Base-by-base conservation (phyloP, 2,329 filamentous ascomycete species). In the Daldinia sp. region DNA sequence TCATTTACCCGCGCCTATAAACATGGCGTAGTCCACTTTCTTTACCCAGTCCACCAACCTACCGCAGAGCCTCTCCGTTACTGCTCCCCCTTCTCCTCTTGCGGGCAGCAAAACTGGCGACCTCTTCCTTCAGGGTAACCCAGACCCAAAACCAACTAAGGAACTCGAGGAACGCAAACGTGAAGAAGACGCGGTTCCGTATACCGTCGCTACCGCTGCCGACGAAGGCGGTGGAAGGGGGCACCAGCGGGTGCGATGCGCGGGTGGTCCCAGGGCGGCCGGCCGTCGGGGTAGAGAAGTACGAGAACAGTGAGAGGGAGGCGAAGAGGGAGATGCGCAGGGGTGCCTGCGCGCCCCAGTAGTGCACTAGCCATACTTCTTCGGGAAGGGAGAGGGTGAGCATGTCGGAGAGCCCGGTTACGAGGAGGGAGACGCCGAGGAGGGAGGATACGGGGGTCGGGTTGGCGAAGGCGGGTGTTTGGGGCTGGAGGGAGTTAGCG, bases 81-180 rank as follows among this genome's bases (percentile, higher is more conserved):
- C 62, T 57, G 51, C 60, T 69, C 43, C 73, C 64, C 49, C 71
- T 67, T 61, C 72, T 74, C 15, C 23, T 25, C 66, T 81, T 80
- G 65, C 77, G 78, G 6, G 71, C 71, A 8, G 80, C 60, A 2
- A 85, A 72, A 17, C 75, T 77, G 3, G 71, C 67, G n/a, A 79
- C 73, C 80, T 93, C 90, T 72, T 93, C 90, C 53, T 87, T 81
- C 70, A 93, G 76, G 3, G 87, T 90, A 27, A 89, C 82, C 83
- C 88, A 92, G 21, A 87, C 87, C 93, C 93, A 97, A 77, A 96
- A 93, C 92, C 93, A 97, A 64, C 85, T 85, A 68, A 92, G 82
- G 75, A 92, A 86, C 81, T 97, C 94, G 73, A 96, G 74, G 72
- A 97, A 95, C 7, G 87, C 88, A 77, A 93, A 95, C 0, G 90